Evolutionary conservation across 2,329 filamentous ascomycete species (phyloP), one percentile per base, ranked within the genome.

Genomic region (Fusarium bactridioides): DNA sequence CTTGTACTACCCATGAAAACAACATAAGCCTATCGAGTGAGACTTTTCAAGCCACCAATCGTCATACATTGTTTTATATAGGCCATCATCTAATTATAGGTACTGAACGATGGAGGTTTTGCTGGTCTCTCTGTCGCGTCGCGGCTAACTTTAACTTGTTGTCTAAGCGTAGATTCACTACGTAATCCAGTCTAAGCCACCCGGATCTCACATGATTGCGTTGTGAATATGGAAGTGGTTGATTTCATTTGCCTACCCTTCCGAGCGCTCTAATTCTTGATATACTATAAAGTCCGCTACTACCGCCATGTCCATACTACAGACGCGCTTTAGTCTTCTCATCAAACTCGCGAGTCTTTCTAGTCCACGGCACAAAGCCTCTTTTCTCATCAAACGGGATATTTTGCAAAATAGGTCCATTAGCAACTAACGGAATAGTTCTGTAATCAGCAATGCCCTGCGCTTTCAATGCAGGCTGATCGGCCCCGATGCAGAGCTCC

Each of bases 401-500:
- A 5, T 45, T 18, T 5, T 62, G 23, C 16, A 70, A 4, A 4
- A 70, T 62, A 6, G 68, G 67, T 10, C 45, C 67, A 21, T 71
- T 12, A 4, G 68, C 67, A 27, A 71, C 67, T 3, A 70, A 2
- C 1, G 62, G 51, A 15, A 68, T 33, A 2, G 29, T 37, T 23
- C 40, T 70, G 5, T 43, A n/a, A 33, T 70, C 67, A 0, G 56
- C 67, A 7, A 70, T 45, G 0, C 29, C 27, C 0, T 64, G 62
- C 1, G 67, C 38, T 18, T 37, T 71, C 4, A 70, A 5, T 1
- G 67, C 68, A 0, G 68, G 68, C 7, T 70, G 67, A 9, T 67
- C 12, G 0, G 61, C 51, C 0, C 68, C 68, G 0, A 70, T 70
- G 4, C 67, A 70, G 8, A 70, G 33, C 2, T 70, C 68, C 2